These are phyloP conservation scores for Ampelocalamus luodianensis DNA, from an alignment of 176 grass and related monocot species.

Conservation along the genomic window DNA sequence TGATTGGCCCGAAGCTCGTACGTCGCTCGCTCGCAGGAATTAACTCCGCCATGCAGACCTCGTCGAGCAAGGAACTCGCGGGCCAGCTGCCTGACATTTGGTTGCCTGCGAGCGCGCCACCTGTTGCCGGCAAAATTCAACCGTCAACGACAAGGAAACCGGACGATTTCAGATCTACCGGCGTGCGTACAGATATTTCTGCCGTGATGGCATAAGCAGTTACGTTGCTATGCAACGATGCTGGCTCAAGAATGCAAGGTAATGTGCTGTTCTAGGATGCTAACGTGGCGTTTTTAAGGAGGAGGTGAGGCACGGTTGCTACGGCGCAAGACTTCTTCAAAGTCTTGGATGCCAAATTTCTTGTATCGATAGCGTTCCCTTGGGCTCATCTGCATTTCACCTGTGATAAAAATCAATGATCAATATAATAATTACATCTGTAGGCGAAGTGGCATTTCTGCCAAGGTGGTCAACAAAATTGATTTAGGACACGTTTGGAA, in stretches of 20 bases:
- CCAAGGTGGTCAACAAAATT: too few relatives aligned
- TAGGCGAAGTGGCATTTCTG: too few relatives aligned
- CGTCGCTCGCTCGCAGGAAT: neutral
- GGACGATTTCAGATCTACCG: neutral
- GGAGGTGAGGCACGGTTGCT: neutral
- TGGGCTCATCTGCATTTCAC: too few relatives aligned
- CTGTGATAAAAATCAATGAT: too few relatives aligned
- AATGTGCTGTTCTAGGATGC: neutral
- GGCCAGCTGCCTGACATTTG: conserved; percentile 1
- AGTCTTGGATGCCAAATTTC: too few relatives aligned
- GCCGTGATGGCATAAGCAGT: conserved; percentile 24
- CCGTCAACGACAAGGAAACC: neutral
- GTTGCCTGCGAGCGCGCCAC: conserved; percentile 10
- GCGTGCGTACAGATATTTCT: neutral
- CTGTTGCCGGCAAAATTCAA: neutral
- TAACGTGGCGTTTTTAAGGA: neutral
- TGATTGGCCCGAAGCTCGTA: neutral
- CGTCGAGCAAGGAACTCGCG: neutral
- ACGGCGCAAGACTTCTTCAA: too few relatives aligned
- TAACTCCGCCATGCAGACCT: neutral
- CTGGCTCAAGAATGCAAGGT: neutral
- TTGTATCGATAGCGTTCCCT: too few relatives aligned
- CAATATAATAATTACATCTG: too few relatives aligned
- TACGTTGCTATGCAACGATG: neutral
- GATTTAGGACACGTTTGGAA: too few relatives aligned